Percentiles rank a stretch among this genome's conserved stretches.
Evolutionary conservation across 2,329 filamentous ascomycete species (phyloP).

Genomic region (Alternaria postmessia): DNA sequence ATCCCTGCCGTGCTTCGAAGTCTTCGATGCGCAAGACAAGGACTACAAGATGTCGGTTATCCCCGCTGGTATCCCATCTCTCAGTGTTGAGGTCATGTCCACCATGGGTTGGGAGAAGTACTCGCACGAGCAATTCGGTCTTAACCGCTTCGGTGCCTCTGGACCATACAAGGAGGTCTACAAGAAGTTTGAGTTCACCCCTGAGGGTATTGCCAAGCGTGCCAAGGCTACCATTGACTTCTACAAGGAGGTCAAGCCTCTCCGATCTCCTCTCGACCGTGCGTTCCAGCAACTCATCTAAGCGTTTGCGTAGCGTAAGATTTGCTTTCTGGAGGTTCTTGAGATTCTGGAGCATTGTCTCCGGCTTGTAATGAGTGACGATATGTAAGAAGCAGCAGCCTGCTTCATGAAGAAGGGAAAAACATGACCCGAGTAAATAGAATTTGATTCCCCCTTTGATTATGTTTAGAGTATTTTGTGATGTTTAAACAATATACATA

Average conservation of each 20-base stretch:
- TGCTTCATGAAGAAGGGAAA: conserved; percentile 24
- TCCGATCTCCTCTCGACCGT: conserved; percentile 94
- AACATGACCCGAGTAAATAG: conserved; percentile 29
- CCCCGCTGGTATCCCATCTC: conserved; percentile 89
- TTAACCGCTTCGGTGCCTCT: conserved; percentile 98
- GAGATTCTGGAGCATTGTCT: conserved; percentile 3
- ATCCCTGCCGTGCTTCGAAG: conserved; percentile 95
- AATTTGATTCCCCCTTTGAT: conserved; percentile 31
- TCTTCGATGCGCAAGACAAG: conserved; percentile 93
- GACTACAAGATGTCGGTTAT: conserved; percentile 93
- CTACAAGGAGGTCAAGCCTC: conserved; percentile 89
- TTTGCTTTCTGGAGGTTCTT: conserved; percentile 7
- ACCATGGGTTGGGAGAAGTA: conserved; percentile 99
- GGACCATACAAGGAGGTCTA: conserved; percentile 98
- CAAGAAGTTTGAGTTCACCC: conserved; percentile 99
- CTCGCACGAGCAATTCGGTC: conserved; percentile 98
- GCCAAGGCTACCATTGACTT: conserved; percentile 91
- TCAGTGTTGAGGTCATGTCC: conserved; percentile 96
- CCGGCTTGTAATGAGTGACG: conserved; percentile 16
- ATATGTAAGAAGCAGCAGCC: conserved; percentile 25
- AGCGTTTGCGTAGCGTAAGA: conserved; percentile 32
- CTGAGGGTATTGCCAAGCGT: conserved; percentile 95
- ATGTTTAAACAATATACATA: too few relatives aligned
- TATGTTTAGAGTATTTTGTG: neutral
- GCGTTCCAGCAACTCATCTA: conserved; percentile 98